Base-by-base conservation (phyloP, 2,329 filamentous ascomycete genomes). In the Colletotrichum brevisporum region DNA sequence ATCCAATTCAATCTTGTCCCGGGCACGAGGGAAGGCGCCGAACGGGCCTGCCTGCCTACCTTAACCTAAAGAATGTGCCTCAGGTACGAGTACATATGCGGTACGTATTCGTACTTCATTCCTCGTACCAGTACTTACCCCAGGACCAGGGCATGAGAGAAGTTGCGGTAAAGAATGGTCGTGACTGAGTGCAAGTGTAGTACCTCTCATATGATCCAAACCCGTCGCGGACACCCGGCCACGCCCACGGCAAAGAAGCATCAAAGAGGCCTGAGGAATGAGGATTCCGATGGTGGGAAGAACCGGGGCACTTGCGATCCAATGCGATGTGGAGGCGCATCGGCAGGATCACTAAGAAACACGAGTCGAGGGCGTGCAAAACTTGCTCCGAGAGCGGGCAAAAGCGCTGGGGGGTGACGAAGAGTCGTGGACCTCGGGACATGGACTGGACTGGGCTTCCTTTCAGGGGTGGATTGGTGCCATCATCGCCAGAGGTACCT, bases 1-100 rank as follows among this genome's bases (percentile, higher is more conserved):
- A 86, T 86, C 76, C 41, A 43, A n/a, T 15, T n/a, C 72, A 78
- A 63, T 59, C 54, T 67, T 39, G 58, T n/a, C 45, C 45, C 27
- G 31, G 57, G n/a, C 47, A 24, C 21, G 45, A 41, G 45, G 47
- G 48, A 51, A 51, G 31, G 31, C 31, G 31, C 31, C 31, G 31
- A 43, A 43, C 41, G 41, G 16, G 41, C 41, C 50, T 27, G 26
- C 48, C 43, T 47, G n/a, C 45, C 45, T 50, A 39, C 16, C 43
- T 58, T 31, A 21, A 16, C 27, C 24, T n/a, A 58, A 41, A n/a
- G 45, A 21, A 15, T 15, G 41, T 43, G 41, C 41, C 41, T 43
- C 41, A 43, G 45, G 45, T 48, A 48, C 45, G 18, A 48, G 45
- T 48, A 48, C 45, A n/a, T 21, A 21, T 18, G 5, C 4, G 45